These are phyloP conservation scores for Fusarium fujikuroi DNA, from an alignment of 2,329 filamentous ascomycete genomes.

Conservation along the genomic window DNA sequence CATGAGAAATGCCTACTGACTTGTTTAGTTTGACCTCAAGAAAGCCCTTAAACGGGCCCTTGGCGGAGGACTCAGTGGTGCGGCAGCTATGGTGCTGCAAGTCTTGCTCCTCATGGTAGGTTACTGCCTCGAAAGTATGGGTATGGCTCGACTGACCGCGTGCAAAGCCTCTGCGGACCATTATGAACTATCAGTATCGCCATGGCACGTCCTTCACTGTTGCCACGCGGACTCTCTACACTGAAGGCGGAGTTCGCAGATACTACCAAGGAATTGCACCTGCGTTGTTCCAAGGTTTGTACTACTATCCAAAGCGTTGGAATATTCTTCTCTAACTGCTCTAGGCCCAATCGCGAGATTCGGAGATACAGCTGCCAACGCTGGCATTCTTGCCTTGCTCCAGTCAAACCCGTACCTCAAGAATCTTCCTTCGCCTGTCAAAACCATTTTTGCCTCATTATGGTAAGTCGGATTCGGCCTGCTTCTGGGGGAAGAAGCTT, in stretches of 20 bases:
- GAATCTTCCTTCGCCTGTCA: constrained; percentile 54
- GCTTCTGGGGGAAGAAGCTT: accelerated
- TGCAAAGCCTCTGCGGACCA: constrained; percentile 57
- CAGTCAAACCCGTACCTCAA: constrained; percentile 59
- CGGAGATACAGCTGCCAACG: constrained; percentile 61
- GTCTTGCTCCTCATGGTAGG: constrained; percentile 59
- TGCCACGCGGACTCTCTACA: constrained; percentile 54
- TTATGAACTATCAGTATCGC: constrained; percentile 64
- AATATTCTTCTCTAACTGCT: neutral
- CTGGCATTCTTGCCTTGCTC: constrained; percentile 59
- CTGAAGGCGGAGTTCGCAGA: constrained; percentile 54
- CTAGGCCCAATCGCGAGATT: constrained; percentile 58
- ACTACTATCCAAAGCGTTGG: accelerated
- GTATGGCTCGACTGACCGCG: accelerated
- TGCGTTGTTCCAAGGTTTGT: constrained; percentile 56
- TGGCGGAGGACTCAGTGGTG: constrained; percentile 59
- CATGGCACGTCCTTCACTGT: constrained; percentile 55
- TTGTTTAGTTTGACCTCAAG: constrained; percentile 55
- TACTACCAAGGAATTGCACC: constrained; percentile 59
- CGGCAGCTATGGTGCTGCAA: constrained; percentile 60
- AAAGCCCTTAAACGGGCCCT: constrained; percentile 57
- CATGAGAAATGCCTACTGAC: accelerated
- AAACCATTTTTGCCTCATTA: constrained; percentile 60
- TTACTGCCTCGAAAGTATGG: accelerated
- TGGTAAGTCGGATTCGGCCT: constrained; percentile 42